Conservation (phyloP, 1,139 yeast genomes). For the Taphrina confusa region DNA sequence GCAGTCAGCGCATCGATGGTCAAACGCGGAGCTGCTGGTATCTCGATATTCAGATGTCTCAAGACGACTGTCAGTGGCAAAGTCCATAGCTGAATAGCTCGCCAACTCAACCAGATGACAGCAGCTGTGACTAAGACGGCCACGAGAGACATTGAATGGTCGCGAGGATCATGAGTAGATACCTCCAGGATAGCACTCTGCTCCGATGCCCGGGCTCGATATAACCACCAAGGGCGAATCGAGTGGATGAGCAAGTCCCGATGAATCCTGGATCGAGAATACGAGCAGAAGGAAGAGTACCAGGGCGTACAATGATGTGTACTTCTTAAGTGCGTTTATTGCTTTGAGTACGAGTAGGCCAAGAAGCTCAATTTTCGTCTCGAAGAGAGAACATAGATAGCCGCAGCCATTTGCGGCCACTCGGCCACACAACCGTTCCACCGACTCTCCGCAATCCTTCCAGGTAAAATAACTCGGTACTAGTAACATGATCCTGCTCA, state of each 20-base stretch:
- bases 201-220: not conserved
- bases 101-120: slow-evolving; percentile 56
- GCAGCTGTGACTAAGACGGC: slow-evolving; percentile 42
- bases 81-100: slow-evolving; percentile 51
- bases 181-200: slow-evolving; percentile 15
- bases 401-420: slow-evolving; percentile 8
- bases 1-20: slow-evolving; percentile 59
- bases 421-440: not conserved
- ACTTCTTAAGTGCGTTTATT: not conserved
- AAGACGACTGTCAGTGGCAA: slow-evolving; percentile 57
- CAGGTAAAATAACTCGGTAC: too few relatives aligned
- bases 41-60: slow-evolving; percentile 55
- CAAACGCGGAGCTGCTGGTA: slow-evolving; percentile 60
- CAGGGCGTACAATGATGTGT: too few relatives aligned
- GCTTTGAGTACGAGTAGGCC: not conserved
- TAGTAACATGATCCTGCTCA: not conserved
- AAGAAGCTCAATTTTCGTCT: not conserved
- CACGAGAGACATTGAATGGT: slow-evolving; percentile 26
- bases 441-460: slow-evolving; percentile 2
- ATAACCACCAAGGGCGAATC: too few relatives aligned
- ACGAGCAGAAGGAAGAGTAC: too few relatives aligned
- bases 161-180: slow-evolving; percentile 4
- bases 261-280: too few relatives aligned
- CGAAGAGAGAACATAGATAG: slow-evolving; percentile 2
- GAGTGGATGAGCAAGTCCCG: too few relatives aligned